Percentiles rank a stretch among this genome's conserved stretches.
These are phyloP conservation scores for Phytopythium montanum DNA, from an alignment of 352 stramenopile species.

Conservation along the genomic window DNA sequence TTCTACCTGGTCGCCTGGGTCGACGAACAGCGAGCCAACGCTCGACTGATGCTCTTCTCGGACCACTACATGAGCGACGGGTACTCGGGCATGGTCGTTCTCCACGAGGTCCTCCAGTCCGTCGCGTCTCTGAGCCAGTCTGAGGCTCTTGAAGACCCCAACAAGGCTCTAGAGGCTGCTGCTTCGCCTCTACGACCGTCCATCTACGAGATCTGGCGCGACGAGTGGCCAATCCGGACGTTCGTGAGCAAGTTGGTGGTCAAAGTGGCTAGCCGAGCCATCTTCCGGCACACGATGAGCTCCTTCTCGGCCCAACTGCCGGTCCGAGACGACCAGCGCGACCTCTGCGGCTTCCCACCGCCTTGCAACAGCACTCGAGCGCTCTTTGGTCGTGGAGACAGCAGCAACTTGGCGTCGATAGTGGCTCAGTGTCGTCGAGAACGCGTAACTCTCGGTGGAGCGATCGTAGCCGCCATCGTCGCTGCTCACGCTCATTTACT, in stretches of 20 bases:
- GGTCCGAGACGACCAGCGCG: slow-evolving; percentile 29
- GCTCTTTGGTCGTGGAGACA: slow-evolving; percentile 23
- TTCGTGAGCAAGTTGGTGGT: slow-evolving; percentile 15
- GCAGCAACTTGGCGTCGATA: slow-evolving; percentile 18
- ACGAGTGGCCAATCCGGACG: slow-evolving; percentile 12
- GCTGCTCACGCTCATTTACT: slow-evolving; percentile 51
- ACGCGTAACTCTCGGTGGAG: slow-evolving; percentile 34
- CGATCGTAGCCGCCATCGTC: slow-evolving; percentile 37
- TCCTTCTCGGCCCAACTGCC: slow-evolving; percentile 7
- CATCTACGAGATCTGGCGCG: slow-evolving; percentile 30
- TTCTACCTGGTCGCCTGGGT: slow-evolving; percentile 47
- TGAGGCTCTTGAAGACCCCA: background rate
- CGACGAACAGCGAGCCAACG: background rate
- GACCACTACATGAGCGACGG: slow-evolving; percentile 52
- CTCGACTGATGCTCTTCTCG: slow-evolving; percentile 37
- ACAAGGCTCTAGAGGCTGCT: slow-evolving; percentile 1
- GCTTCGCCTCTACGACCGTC: slow-evolving; percentile 17
- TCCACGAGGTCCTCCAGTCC: slow-evolving; percentile 28
- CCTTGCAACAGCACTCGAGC: slow-evolving; percentile 18
- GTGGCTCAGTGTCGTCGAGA: slow-evolving; percentile 40
- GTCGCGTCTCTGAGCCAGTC: no score
- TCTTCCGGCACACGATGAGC: background rate
- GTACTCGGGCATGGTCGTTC: slow-evolving; percentile 25
- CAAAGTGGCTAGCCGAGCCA: background rate
- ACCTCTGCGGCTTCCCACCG: slow-evolving; percentile 18